Conservation (phyloP, 2,329 filamentous ascomycete genomes). For the Alternaria infectoria region DNA sequence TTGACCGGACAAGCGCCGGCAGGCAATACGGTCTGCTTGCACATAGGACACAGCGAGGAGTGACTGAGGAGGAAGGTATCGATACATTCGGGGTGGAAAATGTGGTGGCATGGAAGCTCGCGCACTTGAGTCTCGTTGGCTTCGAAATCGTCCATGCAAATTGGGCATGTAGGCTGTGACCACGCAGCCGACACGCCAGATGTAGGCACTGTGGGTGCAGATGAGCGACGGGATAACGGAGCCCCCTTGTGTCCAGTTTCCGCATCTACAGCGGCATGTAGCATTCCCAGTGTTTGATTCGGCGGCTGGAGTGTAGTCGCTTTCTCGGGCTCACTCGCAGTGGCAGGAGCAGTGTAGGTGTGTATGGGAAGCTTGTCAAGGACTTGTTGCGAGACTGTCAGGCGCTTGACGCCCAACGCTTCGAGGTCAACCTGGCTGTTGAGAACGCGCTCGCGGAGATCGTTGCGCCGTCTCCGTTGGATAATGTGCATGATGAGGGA, state of each 20-base stretch:
- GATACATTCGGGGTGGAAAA: slow-evolving; percentile 92
- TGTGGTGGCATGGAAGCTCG: slow-evolving; percentile 87
- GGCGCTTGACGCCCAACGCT: slow-evolving; percentile 79
- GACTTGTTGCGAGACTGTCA: slow-evolving; percentile 75
- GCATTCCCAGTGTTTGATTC: slow-evolving; percentile 9
- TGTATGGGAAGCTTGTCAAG: slow-evolving; percentile 79
- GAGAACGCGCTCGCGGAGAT: slow-evolving; percentile 72
- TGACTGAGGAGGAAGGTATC: slow-evolving; percentile 79
- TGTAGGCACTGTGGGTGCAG: slow-evolving; percentile 21
- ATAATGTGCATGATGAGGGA: slow-evolving; percentile 78
- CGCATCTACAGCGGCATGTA: slow-evolving; percentile 18
- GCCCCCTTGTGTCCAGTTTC: slow-evolving; percentile 23
- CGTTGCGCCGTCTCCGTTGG: slow-evolving; percentile 72
- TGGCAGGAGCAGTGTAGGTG: slow-evolving; percentile 63
- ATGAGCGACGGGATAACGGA: slow-evolving; percentile 22
- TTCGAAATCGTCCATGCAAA: slow-evolving; percentile 84
- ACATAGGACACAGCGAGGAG: slow-evolving; percentile 88
- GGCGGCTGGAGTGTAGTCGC: slow-evolving; percentile 12
- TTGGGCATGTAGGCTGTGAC: slow-evolving; percentile 84
- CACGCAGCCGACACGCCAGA: slow-evolving; percentile 45
- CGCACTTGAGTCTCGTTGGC: slow-evolving; percentile 74
- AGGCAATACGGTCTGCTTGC: slow-evolving; percentile 83
- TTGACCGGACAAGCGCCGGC: slow-evolving; percentile 59
- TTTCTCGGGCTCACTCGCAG: slow-evolving; percentile 25
- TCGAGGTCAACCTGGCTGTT: slow-evolving; percentile 86